phyloP scores from a whole-genome alignment of 192 early-diverging fungal species.

The Borealophlyctis nickersoniae region DNA sequence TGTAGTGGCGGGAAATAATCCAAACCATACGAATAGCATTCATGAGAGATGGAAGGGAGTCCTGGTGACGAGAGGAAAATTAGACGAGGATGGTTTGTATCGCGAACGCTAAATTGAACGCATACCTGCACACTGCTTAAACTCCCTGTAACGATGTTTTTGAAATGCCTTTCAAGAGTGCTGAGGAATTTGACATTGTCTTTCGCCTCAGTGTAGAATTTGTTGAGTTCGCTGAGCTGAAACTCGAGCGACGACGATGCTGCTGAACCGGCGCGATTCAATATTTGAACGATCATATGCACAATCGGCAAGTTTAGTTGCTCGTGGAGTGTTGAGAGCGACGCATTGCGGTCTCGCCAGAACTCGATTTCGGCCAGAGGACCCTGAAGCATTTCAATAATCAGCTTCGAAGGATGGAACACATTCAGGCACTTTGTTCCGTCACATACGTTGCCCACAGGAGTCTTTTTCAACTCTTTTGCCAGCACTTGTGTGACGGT shows the following conservation, averaged over 20 bases:
- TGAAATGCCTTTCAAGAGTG: conserved; percentile 63
- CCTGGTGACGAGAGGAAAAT: conserved; percentile 24
- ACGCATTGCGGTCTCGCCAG: conserved; percentile 57
- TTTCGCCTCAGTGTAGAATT: conserved; percentile 60
- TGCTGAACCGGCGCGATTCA: conserved; percentile 40
- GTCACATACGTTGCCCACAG: conserved; percentile 43
- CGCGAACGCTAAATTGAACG: too few species aligned
- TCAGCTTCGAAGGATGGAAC: background rate
- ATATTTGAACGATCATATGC: conserved; percentile 50
- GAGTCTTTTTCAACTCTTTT: conserved; percentile 49
- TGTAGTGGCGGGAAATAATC: conserved; percentile 68
- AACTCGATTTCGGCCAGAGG: conserved; percentile 62
- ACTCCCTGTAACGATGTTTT: conserved; percentile 54
- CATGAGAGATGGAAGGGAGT: conserved; percentile 54
- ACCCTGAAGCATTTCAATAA: too few species aligned
- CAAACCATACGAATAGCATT: conserved; percentile 67
- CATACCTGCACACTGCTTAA: conserved; percentile 46
- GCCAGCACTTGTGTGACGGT: conserved; percentile 45
- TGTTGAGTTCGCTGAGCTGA: conserved; percentile 55
- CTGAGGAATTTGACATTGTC: conserved; percentile 66
- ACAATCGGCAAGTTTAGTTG: conserved; percentile 59
- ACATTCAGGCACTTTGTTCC: background rate
- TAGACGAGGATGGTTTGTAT: too few species aligned
- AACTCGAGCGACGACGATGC: conserved; percentile 51
- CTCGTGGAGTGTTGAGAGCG: conserved; percentile 55